These are phyloP conservation scores for Odontarrhena argentea DNA, from an alignment of 345 rosid species.

Conservation along the genomic window DNA sequence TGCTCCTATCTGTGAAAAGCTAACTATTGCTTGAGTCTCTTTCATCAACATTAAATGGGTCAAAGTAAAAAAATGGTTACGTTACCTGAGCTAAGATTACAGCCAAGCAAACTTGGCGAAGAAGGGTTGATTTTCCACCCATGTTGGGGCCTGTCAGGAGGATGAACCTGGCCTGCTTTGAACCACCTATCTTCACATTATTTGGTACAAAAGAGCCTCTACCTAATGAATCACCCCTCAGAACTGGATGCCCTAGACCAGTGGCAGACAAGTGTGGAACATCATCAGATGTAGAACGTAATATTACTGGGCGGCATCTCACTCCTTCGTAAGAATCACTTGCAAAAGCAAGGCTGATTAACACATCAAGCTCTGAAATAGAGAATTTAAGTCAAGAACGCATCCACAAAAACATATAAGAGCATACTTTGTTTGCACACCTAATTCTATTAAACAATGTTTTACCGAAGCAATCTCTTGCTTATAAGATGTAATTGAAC, in stretches of 20 bases:
- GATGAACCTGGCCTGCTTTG: conserved; percentile 67
- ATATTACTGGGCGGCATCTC: conserved; percentile 68
- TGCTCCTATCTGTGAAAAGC: conserved; percentile 72
- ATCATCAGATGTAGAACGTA: conserved; percentile 49
- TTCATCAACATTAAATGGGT: conserved; percentile 1
- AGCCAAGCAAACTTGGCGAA: conserved; percentile 96
- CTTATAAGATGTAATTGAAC: conserved; percentile 16
- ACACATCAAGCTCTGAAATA: conserved; percentile 86
- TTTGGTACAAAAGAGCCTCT: conserved; percentile 91
- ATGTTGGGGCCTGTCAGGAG: conserved; percentile 99
- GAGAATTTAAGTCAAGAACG: conserved; percentile 34
- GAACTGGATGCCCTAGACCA: conserved; percentile 85
- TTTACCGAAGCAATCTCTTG: conserved; percentile 15
- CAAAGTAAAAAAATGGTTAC: conserved; percentile 7
- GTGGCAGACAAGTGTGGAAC: conserved; percentile 70
- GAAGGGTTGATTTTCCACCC: conserved; percentile 99
- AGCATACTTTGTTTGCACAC: conserved; percentile 9
- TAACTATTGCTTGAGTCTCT: conserved; percentile 10
- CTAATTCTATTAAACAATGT: conserved; percentile 8
- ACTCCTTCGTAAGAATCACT: conserved; percentile 87
- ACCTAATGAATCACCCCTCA: conserved; percentile 86
- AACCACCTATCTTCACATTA: conserved; percentile 72
- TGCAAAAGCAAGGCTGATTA: conserved; percentile 84
- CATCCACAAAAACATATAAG: conserved; percentile 15
- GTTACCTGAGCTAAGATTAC: conserved; percentile 91